Conservation (phyloP, 352 stramenopile species). For the Peronosclerospora sorghi region DNA sequence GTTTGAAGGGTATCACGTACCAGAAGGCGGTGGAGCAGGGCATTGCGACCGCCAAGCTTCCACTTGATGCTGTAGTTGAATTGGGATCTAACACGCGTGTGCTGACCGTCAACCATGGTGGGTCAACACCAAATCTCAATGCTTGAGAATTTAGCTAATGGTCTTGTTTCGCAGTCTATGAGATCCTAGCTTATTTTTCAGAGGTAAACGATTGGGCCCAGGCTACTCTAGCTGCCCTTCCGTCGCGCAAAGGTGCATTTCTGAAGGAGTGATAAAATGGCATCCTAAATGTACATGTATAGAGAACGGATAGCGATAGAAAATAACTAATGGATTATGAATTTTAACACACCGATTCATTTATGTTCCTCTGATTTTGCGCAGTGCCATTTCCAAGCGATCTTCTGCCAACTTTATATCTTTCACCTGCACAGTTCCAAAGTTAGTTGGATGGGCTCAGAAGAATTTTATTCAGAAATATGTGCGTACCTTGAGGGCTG, state of each 20-base stretch:
- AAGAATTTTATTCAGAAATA: not conserved
- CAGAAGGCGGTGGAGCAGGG: conserved; percentile 83
- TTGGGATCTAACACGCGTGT: conserved; percentile 67
- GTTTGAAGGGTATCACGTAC: conserved; percentile 90
- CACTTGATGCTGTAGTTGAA: conserved; percentile 77
- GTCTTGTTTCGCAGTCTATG: conserved; percentile 41
- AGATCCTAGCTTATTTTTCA: conserved; percentile 64
- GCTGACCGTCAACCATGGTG: conserved; percentile 84
- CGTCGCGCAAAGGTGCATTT: conserved; percentile 55
- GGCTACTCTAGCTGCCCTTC: conserved; percentile 54
- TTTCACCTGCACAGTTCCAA: conserved; percentile 36
- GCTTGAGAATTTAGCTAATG: not conserved
- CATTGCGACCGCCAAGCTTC: conserved; percentile 88
- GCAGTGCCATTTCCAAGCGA: conserved; percentile 64
- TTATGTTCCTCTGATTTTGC: conserved; percentile 44
- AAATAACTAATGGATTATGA: conserved; percentile 4
- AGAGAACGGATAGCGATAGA: conserved; percentile 4
- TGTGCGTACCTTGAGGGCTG: conserved; percentile 54
- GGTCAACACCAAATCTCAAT: not conserved
- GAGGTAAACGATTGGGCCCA: conserved; percentile 67
- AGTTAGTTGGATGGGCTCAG: not conserved
- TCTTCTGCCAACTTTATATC: conserved; percentile 70
- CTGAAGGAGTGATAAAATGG: conserved; percentile 33
- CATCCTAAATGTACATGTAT: conserved; percentile 3
- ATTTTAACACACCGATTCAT: not conserved